Base-by-base conservation (phyloP, 2,329 filamentous ascomycete species). In the Hypoxylon sp. region DNA sequence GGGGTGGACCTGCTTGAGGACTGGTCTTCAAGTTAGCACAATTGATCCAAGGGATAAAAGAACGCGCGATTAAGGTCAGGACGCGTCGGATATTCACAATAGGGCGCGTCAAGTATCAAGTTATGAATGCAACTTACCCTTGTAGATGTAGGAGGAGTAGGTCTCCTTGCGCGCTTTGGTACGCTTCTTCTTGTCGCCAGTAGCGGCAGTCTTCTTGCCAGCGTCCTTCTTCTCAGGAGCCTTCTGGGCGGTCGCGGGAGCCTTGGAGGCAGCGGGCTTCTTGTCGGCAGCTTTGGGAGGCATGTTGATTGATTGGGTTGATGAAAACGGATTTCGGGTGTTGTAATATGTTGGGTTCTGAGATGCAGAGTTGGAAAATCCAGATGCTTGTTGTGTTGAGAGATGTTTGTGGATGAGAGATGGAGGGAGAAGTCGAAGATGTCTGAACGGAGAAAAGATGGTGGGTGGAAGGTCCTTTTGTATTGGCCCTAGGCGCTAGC, bases 81-180 rank as follows among this genome's bases (percentile, higher is more conserved):
- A 53, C 53, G 57, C 51, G 60, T 57, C 23, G 30, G 46, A 30
- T 25, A 41, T 41, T 41, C 41, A 51, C 55, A 57, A 60, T 30
- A 34, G 21, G 59, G 48, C 65, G 71, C 65, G 68, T 64, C 46
- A 49, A 48, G n/a, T 30, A 5, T 30, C 1, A 19, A 28, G 25
- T 36, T 9, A 34, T 30, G 38, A 30, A 56, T 53, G 19, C 60
- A 72, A 80, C 89, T 83, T 81, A 98, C 95, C 96, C 89, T 98
- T 99, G 93, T 98, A 99, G 86, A 99, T 99, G 90, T 99, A 99
- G 62, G 93, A 97, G 76, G 93, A 97, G 89, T 99, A 99, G n/a
- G 96, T 99, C 89, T 99, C 96, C 92, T 98, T 98, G 86, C 96
- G 91, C 75, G 94, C 93, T 94, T 99, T 99, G 87, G 94, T 97